Evolutionary conservation across 176 grass and related monocot species (phyloP).

Genomic region (Lolium multiflorum): DNA sequence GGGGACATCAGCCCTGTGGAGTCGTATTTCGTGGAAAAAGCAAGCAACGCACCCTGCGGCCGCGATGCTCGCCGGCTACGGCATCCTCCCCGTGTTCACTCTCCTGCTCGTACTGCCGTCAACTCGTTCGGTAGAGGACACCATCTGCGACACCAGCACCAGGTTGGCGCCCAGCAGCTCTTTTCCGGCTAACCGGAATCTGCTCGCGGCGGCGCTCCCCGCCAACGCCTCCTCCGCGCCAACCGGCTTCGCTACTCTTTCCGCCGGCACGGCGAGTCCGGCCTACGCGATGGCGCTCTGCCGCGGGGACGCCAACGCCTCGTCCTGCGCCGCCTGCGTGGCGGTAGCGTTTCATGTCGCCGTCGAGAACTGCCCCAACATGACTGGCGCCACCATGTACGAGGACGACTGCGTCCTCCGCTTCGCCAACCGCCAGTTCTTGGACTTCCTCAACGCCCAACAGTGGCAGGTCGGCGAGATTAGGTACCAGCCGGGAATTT

Average conservation of each 20-base stretch:
- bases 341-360: background rate
- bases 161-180: background rate
- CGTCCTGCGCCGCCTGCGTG: conserved; percentile 48
- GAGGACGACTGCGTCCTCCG: conserved; percentile 47
- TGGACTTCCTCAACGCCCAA: background rate
- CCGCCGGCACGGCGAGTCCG: conserved; percentile 23
- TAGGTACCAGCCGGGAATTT: background rate
- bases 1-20: too few relatives aligned
- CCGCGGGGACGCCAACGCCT: conserved; percentile 56
- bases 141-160: background rate
- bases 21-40: too few relatives aligned
- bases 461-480: conserved; percentile 18
- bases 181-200: conserved; percentile 40
- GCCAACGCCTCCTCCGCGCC: conserved; percentile 20
- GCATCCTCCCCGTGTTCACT: background rate
- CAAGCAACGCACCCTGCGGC: background rate
- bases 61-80: background rate
- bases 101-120: background rate
- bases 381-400: conserved; percentile 29
- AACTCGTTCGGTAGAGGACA: background rate
- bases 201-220: conserved; percentile 5
- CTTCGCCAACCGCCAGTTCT: conserved; percentile 52
- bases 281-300: conserved; percentile 54
- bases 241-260: conserved; percentile 19
- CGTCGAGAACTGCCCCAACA: background rate